phyloP scores from a whole-genome alignment of 192 early-diverging fungal genomes.

The Obelidium mucronatum region DNA sequence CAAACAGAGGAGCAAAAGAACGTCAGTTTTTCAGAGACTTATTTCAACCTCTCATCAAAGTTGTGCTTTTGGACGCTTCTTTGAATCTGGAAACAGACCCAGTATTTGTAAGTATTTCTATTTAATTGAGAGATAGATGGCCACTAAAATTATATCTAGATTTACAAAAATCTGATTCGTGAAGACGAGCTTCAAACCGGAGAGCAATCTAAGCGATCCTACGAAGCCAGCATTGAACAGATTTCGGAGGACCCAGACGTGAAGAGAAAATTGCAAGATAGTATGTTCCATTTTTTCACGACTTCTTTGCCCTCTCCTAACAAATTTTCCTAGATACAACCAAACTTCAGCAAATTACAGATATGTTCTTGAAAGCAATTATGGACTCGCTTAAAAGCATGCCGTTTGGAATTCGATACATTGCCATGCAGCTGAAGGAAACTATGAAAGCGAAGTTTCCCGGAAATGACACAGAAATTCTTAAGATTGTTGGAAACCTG shows the following conservation, averaged over 20 bases:
- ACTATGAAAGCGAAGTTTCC: constrained; percentile 77
- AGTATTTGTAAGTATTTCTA: constrained; percentile 26
- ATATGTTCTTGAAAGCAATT: constrained; percentile 86
- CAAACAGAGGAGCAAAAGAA: constrained; percentile 88
- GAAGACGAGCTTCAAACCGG: constrained; percentile 92
- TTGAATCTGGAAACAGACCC: constrained; percentile 95
- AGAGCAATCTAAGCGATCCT: constrained; percentile 73
- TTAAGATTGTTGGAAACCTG: constrained; percentile 90
- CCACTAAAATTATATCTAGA: too few species aligned
- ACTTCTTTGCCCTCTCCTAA: not conserved
- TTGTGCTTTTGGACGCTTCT: constrained; percentile 75
- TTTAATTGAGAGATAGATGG: too few species aligned
- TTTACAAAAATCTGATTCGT: constrained; percentile 87
- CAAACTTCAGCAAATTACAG: constrained; percentile 81
- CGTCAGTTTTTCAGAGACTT: constrained; percentile 87
- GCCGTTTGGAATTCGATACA: constrained; percentile 96
- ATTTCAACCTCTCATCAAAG: constrained; percentile 81
- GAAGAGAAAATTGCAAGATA: constrained; percentile 42
- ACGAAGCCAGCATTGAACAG: constrained; percentile 80
- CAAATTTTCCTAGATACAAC: constrained; percentile 46
- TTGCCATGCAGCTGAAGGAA: constrained; percentile 88
- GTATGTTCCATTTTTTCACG: constrained; percentile 30
- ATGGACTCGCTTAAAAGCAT: constrained; percentile 78
- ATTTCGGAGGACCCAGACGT: constrained; percentile 85
- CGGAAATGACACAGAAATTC: constrained; percentile 79